These are phyloP conservation scores for Globisporangium irregulare DNA, from an alignment of 352 stramenopile species.

Conservation along the genomic window DNA sequence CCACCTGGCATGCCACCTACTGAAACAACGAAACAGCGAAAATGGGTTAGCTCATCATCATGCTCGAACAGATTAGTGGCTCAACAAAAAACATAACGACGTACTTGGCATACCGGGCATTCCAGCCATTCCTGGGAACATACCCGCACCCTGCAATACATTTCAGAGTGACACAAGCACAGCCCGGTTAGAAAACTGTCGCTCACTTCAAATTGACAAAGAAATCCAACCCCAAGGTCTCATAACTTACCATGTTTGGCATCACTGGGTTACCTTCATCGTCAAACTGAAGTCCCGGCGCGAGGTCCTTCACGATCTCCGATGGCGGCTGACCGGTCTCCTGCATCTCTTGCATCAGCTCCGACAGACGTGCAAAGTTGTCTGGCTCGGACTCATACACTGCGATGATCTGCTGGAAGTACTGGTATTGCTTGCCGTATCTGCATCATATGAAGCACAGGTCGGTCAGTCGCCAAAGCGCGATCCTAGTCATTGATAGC, in stretches of 20 bases:
- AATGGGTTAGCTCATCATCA: background rate
- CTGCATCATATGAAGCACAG: slow-evolving; percentile 19
- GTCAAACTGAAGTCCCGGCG: slow-evolving; percentile 65
- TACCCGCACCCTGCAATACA: slow-evolving; percentile 49
- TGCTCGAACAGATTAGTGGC: background rate
- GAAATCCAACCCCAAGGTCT: background rate
- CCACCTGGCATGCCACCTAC: slow-evolving; percentile 52
- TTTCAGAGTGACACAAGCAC: background rate
- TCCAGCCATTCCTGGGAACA: slow-evolving; percentile 82
- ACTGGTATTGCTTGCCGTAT: slow-evolving; percentile 97
- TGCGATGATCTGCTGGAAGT: slow-evolving; percentile 96
- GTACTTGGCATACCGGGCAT: slow-evolving; percentile 77
- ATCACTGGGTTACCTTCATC: slow-evolving; percentile 97
- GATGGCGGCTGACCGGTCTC: slow-evolving; percentile 93
- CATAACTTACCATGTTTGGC: slow-evolving; percentile 81
- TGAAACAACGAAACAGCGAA: slow-evolving; percentile 19
- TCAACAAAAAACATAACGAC: slow-evolving; percentile 14
- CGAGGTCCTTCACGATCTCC: slow-evolving; percentile 99
- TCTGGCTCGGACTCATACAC: slow-evolving; percentile 97
- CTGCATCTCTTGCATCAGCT: slow-evolving; percentile 97
- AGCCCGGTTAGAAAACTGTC: slow-evolving; percentile 3
- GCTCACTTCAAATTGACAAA: background rate
- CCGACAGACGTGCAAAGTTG: slow-evolving; percentile 94
- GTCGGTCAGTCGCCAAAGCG: background rate
- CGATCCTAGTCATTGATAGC: background rate